A percentile compares a stretch with the other conserved stretches of the same genome.
phyloP scores from a whole-genome alignment of 2,329 filamentous ascomycete genomes.

The Fusarium sp. region DNA sequence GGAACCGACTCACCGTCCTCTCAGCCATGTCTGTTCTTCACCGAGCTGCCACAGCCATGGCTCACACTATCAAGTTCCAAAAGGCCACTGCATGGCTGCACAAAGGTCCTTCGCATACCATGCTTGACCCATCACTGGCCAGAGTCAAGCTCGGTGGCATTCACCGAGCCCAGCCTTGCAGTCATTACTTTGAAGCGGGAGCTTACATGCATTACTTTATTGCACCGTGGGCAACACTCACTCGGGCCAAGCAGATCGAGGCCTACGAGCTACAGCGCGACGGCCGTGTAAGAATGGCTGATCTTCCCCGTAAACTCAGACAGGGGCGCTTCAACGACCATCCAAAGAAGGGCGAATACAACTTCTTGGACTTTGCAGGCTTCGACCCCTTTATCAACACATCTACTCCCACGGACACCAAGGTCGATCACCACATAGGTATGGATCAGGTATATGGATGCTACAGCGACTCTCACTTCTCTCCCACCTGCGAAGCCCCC shows the following conservation, averaged over 20 bases:
- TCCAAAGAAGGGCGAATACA: not conserved
- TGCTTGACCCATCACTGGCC: conserved; percentile 38
- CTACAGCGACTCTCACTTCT: conserved; percentile 29
- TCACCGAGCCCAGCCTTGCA: conserved; percentile 56
- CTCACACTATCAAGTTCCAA: conserved; percentile 43
- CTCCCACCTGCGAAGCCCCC: conserved; percentile 14
- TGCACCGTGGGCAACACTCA: conserved; percentile 43
- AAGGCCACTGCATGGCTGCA: conserved; percentile 52
- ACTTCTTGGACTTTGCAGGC: conserved; percentile 20
- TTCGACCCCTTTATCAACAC: not conserved
- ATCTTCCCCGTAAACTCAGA: conserved; percentile 8
- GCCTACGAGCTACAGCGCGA: conserved; percentile 41
- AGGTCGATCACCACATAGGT: conserved; percentile 11
- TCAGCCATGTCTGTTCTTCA: conserved; percentile 48
- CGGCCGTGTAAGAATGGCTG: conserved; percentile 20
- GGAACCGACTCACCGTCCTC: conserved; percentile 51
- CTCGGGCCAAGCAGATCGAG: conserved; percentile 29
- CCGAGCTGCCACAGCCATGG: conserved; percentile 52
- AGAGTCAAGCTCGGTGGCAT: conserved; percentile 56
- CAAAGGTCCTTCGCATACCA: conserved; percentile 5
- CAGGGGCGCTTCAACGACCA: conserved; percentile 11
- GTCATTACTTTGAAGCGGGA: conserved; percentile 52
- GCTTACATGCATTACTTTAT: conserved; percentile 47
- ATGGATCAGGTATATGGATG: conserved; percentile 17
- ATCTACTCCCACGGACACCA: not conserved